Conservation (phyloP, 768 basidiomycete species). For the Hemileccinum impolitum region DNA sequence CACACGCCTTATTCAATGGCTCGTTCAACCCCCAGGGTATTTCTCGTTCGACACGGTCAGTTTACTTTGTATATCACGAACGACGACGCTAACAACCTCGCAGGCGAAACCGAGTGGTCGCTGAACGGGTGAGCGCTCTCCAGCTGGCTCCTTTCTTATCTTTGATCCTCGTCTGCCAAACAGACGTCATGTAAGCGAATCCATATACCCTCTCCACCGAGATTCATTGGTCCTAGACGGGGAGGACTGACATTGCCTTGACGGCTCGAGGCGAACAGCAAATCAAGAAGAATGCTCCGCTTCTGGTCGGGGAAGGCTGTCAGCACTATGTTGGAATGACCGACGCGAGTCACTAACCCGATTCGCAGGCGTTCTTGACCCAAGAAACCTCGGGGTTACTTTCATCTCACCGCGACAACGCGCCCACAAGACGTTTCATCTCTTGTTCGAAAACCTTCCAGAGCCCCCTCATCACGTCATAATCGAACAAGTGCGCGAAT, state of each 20-base stretch:
- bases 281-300: conserved; percentile 57
- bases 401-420: conserved; percentile 86
- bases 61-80: background rate
- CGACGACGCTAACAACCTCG: background rate
- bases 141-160: background rate
- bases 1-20: conserved; percentile 19
- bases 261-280: conserved; percentile 72
- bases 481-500: conserved; percentile 72
- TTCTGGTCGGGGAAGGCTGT: conserved; percentile 78
- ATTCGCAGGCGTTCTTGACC: conserved; percentile 67
- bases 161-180: conserved; percentile 5
- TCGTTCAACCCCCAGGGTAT: conserved; percentile 68
- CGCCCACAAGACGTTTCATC: conserved; percentile 81
- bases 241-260: conserved; percentile 82
- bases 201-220: background rate
- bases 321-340: conserved; percentile 30
- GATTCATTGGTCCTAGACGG: conserved; percentile 55
- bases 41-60: conserved; percentile 76
- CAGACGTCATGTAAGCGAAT: conserved; percentile 58
- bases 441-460: conserved; percentile 59
- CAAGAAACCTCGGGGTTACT: conserved; percentile 68
- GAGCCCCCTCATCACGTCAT: conserved; percentile 49
- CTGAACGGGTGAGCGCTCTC: conserved; percentile 60
- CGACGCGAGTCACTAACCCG: background rate
- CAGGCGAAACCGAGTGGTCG: conserved; percentile 95